Base-by-base conservation (phyloP, 164 flowering plant genomes). In the Aristolochia californica region DNA sequence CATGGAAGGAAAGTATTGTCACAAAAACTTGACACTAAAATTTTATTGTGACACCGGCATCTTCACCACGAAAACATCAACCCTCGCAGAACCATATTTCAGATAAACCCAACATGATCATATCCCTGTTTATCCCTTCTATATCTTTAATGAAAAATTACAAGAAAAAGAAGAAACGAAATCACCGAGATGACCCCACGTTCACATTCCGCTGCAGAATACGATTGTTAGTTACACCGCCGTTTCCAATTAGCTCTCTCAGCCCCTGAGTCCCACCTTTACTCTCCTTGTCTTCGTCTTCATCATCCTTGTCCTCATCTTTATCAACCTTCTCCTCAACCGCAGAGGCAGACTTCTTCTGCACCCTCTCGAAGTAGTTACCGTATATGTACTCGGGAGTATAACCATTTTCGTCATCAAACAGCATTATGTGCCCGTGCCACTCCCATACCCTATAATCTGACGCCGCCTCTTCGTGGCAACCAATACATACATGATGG, bases 361-460 rank as follows among this genome's bases (percentile, higher is more conserved):
- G 8, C 43, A 53, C 57, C 67, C 83, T 83, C 79, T 93, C 95
- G 34, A 89, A 87, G 68, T 93, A 89, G 75, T 93, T 87, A 66
- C 97, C 99, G 65, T 89, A 89, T 21, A 89, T 82, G 66, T 89
- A 89, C 81, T 93, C 96, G 0, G 90, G 96, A 0, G 77, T 57
- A 58, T 80, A 89, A 34, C 90, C 97, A 59, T 80, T 68, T 60
- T 82, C 93, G 40, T 87, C 91, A 72, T 93, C 96, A 60, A 78
- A 87, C 62, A 87, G 56, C 96, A 87, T 84, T 2, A 93, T 77
- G 64, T 87, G 97, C 9, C 99, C 97, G 53, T 89, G 99, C 99
- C 99, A 93, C 73, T 89, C 97, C 99, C 99, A 93, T 0, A 87
- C 97, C 54, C 99, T 80, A 45, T 87, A 89, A 59, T 82, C 95